phyloP scores from a whole-genome alignment of 2,329 filamentous ascomycete genomes.

The Drechslerella coelobrocha region DNA sequence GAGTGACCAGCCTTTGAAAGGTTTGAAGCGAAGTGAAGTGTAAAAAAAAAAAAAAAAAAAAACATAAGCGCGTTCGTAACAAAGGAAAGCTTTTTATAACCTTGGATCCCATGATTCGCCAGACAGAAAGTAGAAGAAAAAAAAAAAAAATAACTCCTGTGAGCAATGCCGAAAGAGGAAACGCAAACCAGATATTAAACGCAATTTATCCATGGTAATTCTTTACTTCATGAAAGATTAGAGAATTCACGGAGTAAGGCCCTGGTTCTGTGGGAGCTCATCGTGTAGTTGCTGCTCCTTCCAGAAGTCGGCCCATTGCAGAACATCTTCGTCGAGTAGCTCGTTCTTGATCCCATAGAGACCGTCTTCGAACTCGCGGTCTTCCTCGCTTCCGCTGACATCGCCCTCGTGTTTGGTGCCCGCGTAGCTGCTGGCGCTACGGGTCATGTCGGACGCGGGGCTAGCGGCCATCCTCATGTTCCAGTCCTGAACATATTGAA shows the following conservation, averaged over 20 bases:
- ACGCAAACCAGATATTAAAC: slow-evolving; percentile 35
- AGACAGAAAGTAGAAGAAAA: slow-evolving; percentile 15
- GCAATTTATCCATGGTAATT: slow-evolving; percentile 15
- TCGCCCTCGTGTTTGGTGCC: slow-evolving; percentile 44
- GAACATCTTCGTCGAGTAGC: slow-evolving; percentile 47
- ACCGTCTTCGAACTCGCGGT: slow-evolving; percentile 50
- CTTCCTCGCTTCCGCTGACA: slow-evolving; percentile 47
- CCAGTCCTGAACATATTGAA: slow-evolving; percentile 48
- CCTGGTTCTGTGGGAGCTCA: slow-evolving; percentile 48
- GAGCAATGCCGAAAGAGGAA: slow-evolving; percentile 37
- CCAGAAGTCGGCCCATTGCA: slow-evolving; percentile 50
- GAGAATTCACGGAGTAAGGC: slow-evolving; percentile 41
- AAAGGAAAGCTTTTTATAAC: slow-evolving; percentile 51
- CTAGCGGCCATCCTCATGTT: slow-evolving; percentile 48
- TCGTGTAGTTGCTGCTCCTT: slow-evolving; percentile 47
- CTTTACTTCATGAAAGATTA: slow-evolving; percentile 8
- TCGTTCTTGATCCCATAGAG: slow-evolving; percentile 50
- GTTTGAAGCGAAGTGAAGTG: slow-evolving; percentile 22
- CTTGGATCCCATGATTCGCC: slow-evolving; percentile 44
- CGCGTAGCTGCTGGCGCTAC: slow-evolving; percentile 47
- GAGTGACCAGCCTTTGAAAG: slow-evolving; percentile 47
- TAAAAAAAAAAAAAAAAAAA: slow-evolving; percentile 1
- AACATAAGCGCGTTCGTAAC: slow-evolving; percentile 24
- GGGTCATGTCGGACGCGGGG: slow-evolving; percentile 48
- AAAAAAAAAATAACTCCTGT: slow-evolving; percentile 34